These are phyloP conservation scores for Excoecaria agallocha DNA, from an alignment of 345 rosid species.

Conservation along the genomic window DNA sequence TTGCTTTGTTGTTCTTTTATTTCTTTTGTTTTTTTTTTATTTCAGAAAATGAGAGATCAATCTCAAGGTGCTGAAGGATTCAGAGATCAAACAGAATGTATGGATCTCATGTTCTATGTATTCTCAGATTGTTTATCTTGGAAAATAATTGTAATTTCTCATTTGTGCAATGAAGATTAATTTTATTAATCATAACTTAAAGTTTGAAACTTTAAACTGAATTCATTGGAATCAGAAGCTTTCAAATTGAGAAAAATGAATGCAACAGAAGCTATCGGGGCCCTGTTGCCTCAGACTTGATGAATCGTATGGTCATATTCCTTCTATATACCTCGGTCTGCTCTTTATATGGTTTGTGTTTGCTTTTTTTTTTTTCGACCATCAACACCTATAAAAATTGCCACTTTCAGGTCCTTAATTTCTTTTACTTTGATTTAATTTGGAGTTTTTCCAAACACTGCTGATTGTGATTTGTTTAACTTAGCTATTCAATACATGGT, in stretches of 20 bases:
- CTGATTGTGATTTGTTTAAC: too few relatives aligned
- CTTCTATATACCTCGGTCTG: slow-evolving; percentile 64
- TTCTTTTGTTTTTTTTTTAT: slow-evolving; percentile 10
- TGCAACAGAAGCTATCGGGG: slow-evolving; percentile 26
- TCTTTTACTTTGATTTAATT: too few relatives aligned
- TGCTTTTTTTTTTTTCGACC: slow-evolving; percentile 43
- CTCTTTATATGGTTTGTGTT: slow-evolving; percentile 70
- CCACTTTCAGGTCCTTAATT: too few relatives aligned
- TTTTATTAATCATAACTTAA: slow-evolving; percentile 8
- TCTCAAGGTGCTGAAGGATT: slow-evolving; percentile 92
- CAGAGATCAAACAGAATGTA: slow-evolving; percentile 98
- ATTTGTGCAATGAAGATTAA: too few relatives aligned
- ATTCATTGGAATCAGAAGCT: neutral
- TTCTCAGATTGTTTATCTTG: neutral
- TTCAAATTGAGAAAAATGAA: slow-evolving; percentile 25
- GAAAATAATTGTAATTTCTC: too few relatives aligned
- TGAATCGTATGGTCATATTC: slow-evolving; percentile 73
- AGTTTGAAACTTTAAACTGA: neutral
- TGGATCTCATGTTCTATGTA: neutral
- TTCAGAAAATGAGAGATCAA: slow-evolving; percentile 94
- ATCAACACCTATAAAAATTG: too few relatives aligned
- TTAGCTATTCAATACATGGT: too few relatives aligned
- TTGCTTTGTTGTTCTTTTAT: neutral
- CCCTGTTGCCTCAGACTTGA: slow-evolving; percentile 35
- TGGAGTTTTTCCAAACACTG: too few relatives aligned